Conservation (phyloP, 495 filamentous ascomycete species). For the Letharia columbiana region DNA sequence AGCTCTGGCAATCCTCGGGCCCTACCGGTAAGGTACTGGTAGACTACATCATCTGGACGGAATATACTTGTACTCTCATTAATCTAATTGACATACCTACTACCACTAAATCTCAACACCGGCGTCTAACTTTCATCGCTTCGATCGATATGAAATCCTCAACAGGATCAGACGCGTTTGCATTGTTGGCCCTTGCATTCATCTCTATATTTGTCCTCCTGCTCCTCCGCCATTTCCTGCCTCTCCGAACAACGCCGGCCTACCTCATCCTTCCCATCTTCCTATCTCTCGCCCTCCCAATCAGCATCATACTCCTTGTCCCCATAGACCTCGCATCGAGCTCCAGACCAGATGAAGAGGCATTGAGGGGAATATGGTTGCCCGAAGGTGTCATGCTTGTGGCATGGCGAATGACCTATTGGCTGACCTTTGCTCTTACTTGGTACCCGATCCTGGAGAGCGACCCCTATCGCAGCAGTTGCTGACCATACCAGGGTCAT, state of each 20-base stretch:
- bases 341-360: slow-evolving; percentile 56
- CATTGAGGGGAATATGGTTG: slow-evolving; percentile 57
- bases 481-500: slow-evolving; percentile 57
- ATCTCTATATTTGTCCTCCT: slow-evolving; percentile 72
- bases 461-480: slow-evolving; percentile 6
- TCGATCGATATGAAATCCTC: slow-evolving; percentile 32
- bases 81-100: too few relatives aligned
- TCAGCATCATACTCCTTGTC: slow-evolving; percentile 87
- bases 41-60: too few relatives aligned
- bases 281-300: slow-evolving; percentile 83
- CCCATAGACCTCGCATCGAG: slow-evolving; percentile 93
- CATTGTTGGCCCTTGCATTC: slow-evolving; percentile 56
- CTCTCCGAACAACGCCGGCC: slow-evolving; percentile 79
- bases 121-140: background rate
- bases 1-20: background rate
- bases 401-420: slow-evolving; percentile 89
- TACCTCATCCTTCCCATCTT: slow-evolving; percentile 90
- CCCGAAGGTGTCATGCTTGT: slow-evolving; percentile 65
- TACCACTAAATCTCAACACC: background rate
- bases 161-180: slow-evolving; percentile 64
- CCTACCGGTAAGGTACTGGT: too few relatives aligned
- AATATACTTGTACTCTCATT: too few relatives aligned
- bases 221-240: slow-evolving; percentile 79
- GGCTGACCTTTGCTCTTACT: slow-evolving; percentile 89
- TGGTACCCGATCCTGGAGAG: slow-evolving; percentile 49